phyloP scores from a whole-genome alignment of 2,329 filamentous ascomycete genomes.

The Calonectria pseudoreteaudii region DNA sequence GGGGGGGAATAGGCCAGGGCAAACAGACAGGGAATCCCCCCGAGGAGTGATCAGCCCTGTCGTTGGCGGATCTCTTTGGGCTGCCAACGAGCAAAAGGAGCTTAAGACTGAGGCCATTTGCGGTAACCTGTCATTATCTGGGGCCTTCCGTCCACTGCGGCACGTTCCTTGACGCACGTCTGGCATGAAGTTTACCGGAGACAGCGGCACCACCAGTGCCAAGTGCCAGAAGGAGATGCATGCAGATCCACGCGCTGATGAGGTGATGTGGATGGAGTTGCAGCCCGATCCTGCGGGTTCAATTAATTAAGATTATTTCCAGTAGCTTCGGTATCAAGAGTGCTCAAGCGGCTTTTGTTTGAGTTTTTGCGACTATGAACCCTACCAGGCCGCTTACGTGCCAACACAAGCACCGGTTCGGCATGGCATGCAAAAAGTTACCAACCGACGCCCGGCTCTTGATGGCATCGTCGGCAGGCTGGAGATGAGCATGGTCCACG shows the following conservation, averaged over 20 bases:
- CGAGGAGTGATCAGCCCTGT: slow-evolving; percentile 13
- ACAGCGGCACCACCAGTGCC: background rate
- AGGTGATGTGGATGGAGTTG: slow-evolving; percentile 4
- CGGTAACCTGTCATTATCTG: background rate
- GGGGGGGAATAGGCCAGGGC: background rate
- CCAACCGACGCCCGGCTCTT: background rate
- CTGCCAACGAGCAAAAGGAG: background rate
- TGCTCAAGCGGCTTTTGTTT: background rate
- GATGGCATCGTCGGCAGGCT: background rate
- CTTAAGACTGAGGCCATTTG: background rate
- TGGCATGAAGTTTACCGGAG: background rate
- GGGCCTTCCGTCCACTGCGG: background rate
- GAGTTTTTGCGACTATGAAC: background rate
- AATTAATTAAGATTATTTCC: slow-evolving; percentile 4
- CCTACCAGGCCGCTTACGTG: background rate
- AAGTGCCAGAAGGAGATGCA: slow-evolving; percentile 6
- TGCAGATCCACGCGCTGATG: slow-evolving; percentile 3
- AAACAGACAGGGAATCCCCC: background rate
- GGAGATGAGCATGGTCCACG: background rate
- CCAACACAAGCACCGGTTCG: background rate
- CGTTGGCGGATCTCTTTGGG: background rate
- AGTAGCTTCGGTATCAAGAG: slow-evolving; percentile 6
- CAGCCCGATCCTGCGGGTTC: slow-evolving; percentile 6
- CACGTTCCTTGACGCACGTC: background rate
- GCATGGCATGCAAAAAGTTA: background rate